These are phyloP conservation scores for Dendrobium huoshanense DNA, from an alignment of 106 monocot genomes.

Conservation along the genomic window DNA sequence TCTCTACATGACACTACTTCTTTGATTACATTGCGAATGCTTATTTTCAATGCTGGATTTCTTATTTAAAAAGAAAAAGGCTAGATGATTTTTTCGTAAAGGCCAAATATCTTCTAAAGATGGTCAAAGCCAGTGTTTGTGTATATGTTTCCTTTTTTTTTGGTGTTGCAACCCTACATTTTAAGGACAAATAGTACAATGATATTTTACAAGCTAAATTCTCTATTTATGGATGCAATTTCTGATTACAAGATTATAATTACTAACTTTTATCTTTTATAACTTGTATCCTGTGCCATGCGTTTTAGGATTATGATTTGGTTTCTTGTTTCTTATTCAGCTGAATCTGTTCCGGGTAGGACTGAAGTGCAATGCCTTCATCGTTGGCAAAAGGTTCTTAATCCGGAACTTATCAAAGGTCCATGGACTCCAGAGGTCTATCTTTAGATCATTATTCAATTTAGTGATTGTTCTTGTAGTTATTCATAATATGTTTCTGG, in stretches of 20 bases:
- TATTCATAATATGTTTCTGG: background rate
- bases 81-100: background rate
- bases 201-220: background rate
- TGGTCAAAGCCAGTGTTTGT: background rate
- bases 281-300: background rate
- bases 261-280: background rate
- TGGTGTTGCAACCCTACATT: background rate
- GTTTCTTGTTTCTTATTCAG: conserved; percentile 28
- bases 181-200: background rate
- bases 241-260: background rate
- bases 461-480: background rate
- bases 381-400: conserved; percentile 98
- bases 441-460: background rate
- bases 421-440: conserved; percentile 84
- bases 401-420: conserved; percentile 90
- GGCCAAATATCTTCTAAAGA: background rate
- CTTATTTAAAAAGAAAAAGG: background rate
- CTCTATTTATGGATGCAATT: background rate
- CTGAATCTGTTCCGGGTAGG: conserved; percentile 74
- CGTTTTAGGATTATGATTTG: background rate
- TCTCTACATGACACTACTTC: background rate
- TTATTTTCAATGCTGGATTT: too few relatives aligned
- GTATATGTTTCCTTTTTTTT: background rate
- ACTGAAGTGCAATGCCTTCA: conserved; percentile 97
- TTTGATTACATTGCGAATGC: background rate